phyloP scores from a whole-genome alignment of 2,329 filamentous ascomycete species.

The Daldinia sp. region DNA sequence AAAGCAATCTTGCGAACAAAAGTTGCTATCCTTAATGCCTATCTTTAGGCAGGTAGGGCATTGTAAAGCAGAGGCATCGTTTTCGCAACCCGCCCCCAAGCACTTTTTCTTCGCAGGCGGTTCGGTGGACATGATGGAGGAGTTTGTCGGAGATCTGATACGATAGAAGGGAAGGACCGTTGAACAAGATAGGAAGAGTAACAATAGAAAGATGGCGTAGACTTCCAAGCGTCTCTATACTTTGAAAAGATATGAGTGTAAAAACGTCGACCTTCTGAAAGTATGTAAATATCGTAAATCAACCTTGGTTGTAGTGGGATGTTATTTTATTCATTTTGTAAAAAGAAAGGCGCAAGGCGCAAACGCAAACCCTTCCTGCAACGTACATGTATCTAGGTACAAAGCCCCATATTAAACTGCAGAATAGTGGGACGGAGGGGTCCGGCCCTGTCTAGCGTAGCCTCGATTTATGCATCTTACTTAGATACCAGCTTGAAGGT shows the following conservation, averaged over 20 bases:
- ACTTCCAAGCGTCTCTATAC: too few species aligned
- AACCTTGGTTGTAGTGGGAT: neutral
- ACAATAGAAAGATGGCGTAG: neutral
- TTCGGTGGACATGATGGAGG: conserved; percentile 55
- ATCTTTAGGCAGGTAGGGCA: conserved; percentile 95
- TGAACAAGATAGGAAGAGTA: neutral
- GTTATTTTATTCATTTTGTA: conserved; percentile 1
- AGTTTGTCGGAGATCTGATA: conserved; percentile 1
- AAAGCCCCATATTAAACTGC: conserved; percentile 5
- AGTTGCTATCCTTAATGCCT: conserved; percentile 87
- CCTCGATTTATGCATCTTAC: neutral
- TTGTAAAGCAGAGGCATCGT: conserved; percentile 85
- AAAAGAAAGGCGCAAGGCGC: conserved; percentile 17
- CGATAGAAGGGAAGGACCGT: neutral
- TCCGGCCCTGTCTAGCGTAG: neutral
- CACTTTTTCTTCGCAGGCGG: conserved; percentile 72
- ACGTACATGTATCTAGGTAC: neutral
- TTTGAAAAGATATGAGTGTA: too few species aligned
- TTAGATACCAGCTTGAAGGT: neutral
- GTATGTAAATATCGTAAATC: neutral
- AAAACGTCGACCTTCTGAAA: too few species aligned
- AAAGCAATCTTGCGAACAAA: conserved; percentile 99
- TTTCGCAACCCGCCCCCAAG: conserved; percentile 82
- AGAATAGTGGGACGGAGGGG: neutral
- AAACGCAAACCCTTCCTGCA: conserved; percentile 16